Evolutionary conservation across 129 eudicot genomes (phyloP), one percentile per base, ranked within the genome.

Genomic region (Erigeron canadensis): DNA sequence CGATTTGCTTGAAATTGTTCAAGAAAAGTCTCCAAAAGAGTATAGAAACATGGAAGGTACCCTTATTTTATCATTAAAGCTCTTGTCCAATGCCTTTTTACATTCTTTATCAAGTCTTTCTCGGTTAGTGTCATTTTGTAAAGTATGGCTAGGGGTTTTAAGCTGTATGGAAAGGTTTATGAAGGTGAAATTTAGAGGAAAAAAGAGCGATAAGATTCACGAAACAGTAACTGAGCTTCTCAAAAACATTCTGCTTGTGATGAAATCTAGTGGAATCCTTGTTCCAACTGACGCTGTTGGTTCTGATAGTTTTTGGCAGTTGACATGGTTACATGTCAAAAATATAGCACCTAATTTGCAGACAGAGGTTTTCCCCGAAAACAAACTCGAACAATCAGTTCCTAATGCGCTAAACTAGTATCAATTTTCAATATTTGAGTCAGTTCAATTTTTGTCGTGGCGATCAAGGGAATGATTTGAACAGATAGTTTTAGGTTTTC

Each of bases 251-350:
- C 53, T 88, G 63, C 81, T 88, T 6, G 85, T 85, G 63, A 83
- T 88, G 91, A 85, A 88, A 76, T 66, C 73, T 5, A 72, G 74
- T 5, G 65, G 65, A 13, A 28, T 60, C 12, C 43, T 60, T 28
- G 65, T 60, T 60, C 65, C 65, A 28, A 60, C 38, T 60, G 65
- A 60, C 6, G 65, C 44, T 34, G 65, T 60, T 9, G 65, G 65
- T 34, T 60, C 65, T 60, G 65, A 60, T 34, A 60, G 65, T 34
- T 60, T 60, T 60, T 60, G 65, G 96, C 84, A 88, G 69, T 67
- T 83, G 40, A 88, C 96, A 45, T 88, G 96, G 91, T 79, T 81
- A 72, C 86, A 85, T 75, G 88, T 88, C 37, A 85, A 85, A 17
- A 85, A 83, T 48, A 85, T 88, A 6, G 54, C 84, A 16, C 90